These are phyloP conservation scores for Diacronema lutheri DNA, from an alignment of 78 protist genomes.

Conservation along the genomic window DNA sequence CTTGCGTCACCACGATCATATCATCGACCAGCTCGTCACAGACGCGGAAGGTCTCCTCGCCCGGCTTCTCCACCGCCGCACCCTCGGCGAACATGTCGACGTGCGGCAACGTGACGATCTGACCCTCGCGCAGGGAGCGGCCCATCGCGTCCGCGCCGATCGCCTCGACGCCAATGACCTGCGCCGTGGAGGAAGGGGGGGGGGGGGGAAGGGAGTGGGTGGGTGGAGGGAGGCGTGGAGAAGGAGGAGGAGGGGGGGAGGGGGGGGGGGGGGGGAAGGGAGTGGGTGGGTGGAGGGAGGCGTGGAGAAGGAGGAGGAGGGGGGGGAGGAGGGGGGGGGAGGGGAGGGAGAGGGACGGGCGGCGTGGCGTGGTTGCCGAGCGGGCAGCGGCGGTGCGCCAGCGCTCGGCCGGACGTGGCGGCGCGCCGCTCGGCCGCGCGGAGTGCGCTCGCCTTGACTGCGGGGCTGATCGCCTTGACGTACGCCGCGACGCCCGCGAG, in stretches of 20 bases:
- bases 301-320: neutral
- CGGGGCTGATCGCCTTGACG: neutral
- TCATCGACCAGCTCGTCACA: constrained; percentile 19
- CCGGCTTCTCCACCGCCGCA: neutral
- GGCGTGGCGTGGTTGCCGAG: no score
- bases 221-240: neutral
- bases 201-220: no score
- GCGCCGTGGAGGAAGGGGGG: no score
- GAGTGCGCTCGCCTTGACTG: neutral
- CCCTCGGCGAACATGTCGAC: constrained; percentile 27
- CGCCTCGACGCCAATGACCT: constrained; percentile 33
- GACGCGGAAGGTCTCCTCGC: constrained; percentile 3
- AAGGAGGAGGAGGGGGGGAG: no score
- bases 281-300: neutral
- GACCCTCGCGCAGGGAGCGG: neutral
- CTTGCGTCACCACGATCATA: neutral
- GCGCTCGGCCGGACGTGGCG: neutral
- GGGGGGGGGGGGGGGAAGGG: neutral
- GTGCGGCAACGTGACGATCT: neutral
- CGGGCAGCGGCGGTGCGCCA: neutral
- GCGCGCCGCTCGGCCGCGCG: neutral
- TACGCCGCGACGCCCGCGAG: neutral
- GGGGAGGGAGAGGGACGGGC: no score
- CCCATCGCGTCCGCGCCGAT: neutral
- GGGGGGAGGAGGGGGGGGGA: no score